Conservation (phyloP, 371 early-diverging fungal species). For the Coemansia sp. region DNA sequence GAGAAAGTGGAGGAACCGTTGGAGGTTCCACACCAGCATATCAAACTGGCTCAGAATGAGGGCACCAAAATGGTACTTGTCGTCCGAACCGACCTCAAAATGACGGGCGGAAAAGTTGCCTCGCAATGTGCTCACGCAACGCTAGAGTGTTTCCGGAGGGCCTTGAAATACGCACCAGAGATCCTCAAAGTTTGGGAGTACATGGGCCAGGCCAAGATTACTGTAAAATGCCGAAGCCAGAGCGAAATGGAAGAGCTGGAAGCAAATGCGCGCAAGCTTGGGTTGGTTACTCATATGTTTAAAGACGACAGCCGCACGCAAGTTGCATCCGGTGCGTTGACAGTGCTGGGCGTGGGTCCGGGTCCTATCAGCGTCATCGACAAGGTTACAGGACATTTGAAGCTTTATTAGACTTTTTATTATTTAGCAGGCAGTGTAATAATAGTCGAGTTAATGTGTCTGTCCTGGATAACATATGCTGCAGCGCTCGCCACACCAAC, state of each 20-base stretch:
- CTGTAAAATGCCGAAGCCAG: conserved; percentile 75
- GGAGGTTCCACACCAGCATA: neutral
- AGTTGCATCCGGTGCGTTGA: conserved; percentile 88
- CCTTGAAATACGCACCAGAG: conserved; percentile 58
- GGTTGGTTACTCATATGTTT: conserved; percentile 77
- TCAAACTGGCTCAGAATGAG: conserved; percentile 1
- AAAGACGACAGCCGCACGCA: conserved; percentile 97
- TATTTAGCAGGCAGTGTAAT: neutral
- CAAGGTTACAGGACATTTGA: conserved; percentile 80
- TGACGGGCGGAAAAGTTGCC: conserved; percentile 93
- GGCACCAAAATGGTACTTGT: conserved; percentile 63
- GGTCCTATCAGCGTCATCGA: conserved; percentile 77
- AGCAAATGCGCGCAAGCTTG: conserved; percentile 64
- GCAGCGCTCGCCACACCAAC: conserved; percentile 1
- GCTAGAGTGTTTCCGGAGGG: conserved; percentile 77
- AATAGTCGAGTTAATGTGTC: conserved; percentile 52
- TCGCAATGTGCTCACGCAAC: conserved; percentile 96
- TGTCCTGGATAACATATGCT: conserved; percentile 61
- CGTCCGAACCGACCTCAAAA: conserved; percentile 84
- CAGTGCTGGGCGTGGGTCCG: conserved; percentile 96
- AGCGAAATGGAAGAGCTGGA: conserved; percentile 77
- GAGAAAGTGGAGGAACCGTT: neutral
- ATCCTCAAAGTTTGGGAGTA: conserved; percentile 71
- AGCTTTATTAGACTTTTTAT: conserved; percentile 59
- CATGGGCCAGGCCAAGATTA: conserved; percentile 85